phyloP scores from a whole-genome alignment of 2,329 filamentous ascomycete species.

The Monosporascus sp. region DNA sequence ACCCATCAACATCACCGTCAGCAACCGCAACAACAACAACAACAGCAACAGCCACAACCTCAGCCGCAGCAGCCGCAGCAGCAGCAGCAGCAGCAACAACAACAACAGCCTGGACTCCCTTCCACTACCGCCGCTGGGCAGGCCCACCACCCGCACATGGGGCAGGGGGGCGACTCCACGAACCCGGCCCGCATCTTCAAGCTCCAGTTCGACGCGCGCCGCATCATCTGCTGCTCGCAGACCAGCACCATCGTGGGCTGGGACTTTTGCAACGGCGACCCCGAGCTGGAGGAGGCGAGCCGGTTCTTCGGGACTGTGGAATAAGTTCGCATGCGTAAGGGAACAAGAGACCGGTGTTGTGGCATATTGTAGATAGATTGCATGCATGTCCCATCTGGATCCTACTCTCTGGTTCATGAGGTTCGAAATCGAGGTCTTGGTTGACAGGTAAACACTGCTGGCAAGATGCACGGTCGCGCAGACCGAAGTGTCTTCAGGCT shows the following conservation, averaged over 20 bases:
- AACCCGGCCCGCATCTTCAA: constrained; percentile 76
- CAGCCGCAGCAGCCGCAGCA: constrained; percentile 5
- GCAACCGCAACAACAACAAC: constrained; percentile 5
- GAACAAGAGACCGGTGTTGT: background rate
- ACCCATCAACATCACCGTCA: constrained; percentile 4
- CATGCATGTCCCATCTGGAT: too few species aligned
- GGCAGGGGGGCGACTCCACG: constrained; percentile 33
- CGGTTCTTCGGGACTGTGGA: constrained; percentile 69
- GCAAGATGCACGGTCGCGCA: too few species aligned
- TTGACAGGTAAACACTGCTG: too few species aligned
- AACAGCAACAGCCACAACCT: constrained; percentile 5
- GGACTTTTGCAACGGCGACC: constrained; percentile 91
- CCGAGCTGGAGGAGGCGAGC: constrained; percentile 71
- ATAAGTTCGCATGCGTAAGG: constrained; percentile 18
- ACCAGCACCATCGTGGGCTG: constrained; percentile 89
- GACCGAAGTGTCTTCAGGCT: too few species aligned
- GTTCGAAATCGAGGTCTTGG: too few species aligned
- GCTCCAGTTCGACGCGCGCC: constrained; percentile 87
- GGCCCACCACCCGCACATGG: constrained; percentile 40
- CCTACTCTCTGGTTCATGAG: too few species aligned
- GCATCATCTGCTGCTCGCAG: constrained; percentile 93
- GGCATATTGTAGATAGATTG: background rate
- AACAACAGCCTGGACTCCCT: background rate
- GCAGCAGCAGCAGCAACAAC: constrained; percentile 6
- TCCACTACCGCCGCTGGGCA: too few species aligned